Conservation (phyloP, 2,329 filamentous ascomycete species). For the Colletotrichum eleusines region DNA sequence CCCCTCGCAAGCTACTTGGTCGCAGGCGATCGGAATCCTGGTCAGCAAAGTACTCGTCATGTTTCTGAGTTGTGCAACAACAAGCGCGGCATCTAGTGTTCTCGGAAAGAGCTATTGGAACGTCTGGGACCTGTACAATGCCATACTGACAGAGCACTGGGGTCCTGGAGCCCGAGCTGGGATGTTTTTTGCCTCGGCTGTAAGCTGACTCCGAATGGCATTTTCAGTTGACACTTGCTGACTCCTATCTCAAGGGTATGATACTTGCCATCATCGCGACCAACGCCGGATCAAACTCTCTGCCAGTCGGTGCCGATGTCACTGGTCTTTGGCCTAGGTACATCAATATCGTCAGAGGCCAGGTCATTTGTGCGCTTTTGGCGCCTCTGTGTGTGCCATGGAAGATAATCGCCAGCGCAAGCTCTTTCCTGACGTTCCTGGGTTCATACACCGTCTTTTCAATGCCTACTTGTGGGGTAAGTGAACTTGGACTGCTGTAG, state of each 20-base stretch:
- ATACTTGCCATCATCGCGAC: conserved; percentile 42
- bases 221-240: background rate
- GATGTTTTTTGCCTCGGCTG: conserved; percentile 53
- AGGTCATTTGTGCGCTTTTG: conserved; percentile 48
- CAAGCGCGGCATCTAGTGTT: conserved; percentile 51
- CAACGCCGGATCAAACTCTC: conserved; percentile 47
- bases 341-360: conserved; percentile 50
- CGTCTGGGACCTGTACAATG: conserved; percentile 57
- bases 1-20: conserved; percentile 46
- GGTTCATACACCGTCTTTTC: conserved; percentile 46
- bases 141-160: conserved; percentile 55
- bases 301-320: conserved; percentile 51
- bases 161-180: conserved; percentile 52
- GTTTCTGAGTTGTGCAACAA: conserved; percentile 55
- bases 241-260: conserved; percentile 36
- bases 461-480: conserved; percentile 50
- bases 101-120: conserved; percentile 57
- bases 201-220: background rate
- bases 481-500: background rate
- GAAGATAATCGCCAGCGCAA: conserved; percentile 46
- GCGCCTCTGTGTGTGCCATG: conserved; percentile 50
- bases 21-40: conserved; percentile 52
- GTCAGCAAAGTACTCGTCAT: conserved; percentile 55
- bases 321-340: conserved; percentile 48
- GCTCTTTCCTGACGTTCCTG: conserved; percentile 45